Evolutionary conservation across 352 stramenopile species (phyloP).

Genomic region (Phytophthora tubulina): DNA sequence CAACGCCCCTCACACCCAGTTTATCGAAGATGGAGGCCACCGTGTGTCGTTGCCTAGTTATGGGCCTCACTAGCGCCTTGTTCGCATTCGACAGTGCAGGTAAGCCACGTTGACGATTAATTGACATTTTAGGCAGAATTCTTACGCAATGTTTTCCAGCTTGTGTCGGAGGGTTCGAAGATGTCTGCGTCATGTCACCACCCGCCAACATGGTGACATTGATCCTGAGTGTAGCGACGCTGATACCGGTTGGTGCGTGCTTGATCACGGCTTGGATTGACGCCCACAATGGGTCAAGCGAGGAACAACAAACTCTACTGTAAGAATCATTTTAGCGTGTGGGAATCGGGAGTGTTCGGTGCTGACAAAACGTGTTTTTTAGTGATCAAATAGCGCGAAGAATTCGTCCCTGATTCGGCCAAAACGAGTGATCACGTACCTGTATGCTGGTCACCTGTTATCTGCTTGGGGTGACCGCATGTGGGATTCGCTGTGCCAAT

Average conservation of each 20-base stretch:
- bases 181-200: constrained; percentile 14
- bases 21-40: constrained; percentile 13
- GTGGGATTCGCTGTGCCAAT: constrained; percentile 86
- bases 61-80: constrained; percentile 12
- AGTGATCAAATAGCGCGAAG: too few relatives aligned
- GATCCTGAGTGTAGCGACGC: constrained; percentile 19
- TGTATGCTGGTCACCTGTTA: constrained; percentile 82
- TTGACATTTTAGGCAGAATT: too few relatives aligned
- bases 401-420: neutral
- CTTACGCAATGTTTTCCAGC: too few relatives aligned
- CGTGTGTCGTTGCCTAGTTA: constrained; percentile 10
- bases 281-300: neutral
- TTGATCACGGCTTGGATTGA: constrained; percentile 22
- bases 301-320: constrained; percentile 14
- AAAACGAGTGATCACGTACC: constrained; percentile 65
- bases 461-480: constrained; percentile 86
- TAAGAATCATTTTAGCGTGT: neutral
- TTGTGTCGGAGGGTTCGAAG: constrained; percentile 8
- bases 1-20: too few relatives aligned
- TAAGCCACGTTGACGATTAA: too few relatives aligned
- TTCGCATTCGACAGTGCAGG: constrained; percentile 13
- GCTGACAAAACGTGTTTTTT: too few relatives aligned
- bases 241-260: constrained; percentile 13
- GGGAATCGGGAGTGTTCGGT: too few relatives aligned
- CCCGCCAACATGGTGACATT: constrained; percentile 26